Percentiles rank a stretch among this genome's conserved stretches.
These are phyloP conservation scores for Megacollybia marginata DNA, from an alignment of 768 basidiomycete genomes.

Conservation along the genomic window DNA sequence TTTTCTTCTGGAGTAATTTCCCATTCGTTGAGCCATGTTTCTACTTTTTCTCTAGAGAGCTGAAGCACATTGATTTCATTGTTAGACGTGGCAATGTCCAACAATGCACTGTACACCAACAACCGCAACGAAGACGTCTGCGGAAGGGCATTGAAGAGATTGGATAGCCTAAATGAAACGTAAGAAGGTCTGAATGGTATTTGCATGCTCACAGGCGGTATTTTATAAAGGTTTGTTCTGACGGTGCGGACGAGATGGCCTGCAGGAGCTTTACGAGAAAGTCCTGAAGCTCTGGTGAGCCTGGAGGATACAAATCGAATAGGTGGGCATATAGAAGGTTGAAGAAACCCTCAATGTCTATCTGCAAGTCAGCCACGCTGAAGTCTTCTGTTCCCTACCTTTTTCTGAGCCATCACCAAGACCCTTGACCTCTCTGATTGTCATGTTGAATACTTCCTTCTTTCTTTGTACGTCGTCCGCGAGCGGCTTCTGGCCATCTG, in stretches of 20 bases:
- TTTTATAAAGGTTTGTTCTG: constrained; percentile 51
- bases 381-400: constrained; percentile 38
- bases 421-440: constrained; percentile 55
- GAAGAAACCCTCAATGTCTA: constrained; percentile 86
- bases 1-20: constrained; percentile 55
- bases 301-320: constrained; percentile 47
- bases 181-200: not conserved
- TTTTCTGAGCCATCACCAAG: constrained; percentile 74
- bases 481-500: constrained; percentile 43
- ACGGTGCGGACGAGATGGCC: constrained; percentile 46
- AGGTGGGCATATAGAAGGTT: constrained; percentile 75
- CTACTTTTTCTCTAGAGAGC: constrained; percentile 52
- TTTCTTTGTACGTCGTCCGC: constrained; percentile 47
- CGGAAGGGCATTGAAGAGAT: constrained; percentile 74
- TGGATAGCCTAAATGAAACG: constrained; percentile 51
- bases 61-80: constrained; percentile 58
- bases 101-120: constrained; percentile 52
- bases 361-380: constrained; percentile 2
- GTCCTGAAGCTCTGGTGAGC: constrained; percentile 47
- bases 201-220: constrained; percentile 61
- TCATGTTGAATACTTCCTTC: constrained; percentile 48
- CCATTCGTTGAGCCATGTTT: constrained; percentile 78
- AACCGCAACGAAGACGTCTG: constrained; percentile 58
- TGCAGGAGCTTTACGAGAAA: constrained; percentile 43
- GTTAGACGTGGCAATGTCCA: constrained; percentile 51